Base-by-base conservation (phyloP, 139 green algal genomes). In the Chlorella sp. region DNA sequence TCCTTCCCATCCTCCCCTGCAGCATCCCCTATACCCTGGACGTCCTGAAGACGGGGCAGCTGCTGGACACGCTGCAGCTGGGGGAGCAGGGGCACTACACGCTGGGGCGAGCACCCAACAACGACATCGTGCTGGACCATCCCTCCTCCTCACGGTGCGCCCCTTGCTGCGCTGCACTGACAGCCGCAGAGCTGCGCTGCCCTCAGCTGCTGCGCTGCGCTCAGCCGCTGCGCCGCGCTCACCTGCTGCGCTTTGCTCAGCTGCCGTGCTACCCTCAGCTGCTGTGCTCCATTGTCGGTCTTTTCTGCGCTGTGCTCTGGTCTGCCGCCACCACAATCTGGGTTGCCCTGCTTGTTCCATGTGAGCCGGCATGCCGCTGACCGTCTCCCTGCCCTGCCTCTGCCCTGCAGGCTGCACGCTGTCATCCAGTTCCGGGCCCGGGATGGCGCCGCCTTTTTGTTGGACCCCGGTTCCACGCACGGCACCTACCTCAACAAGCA, bases 401-500 rank as follows among this genome's bases (percentile, higher is more conserved):
- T 13, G 32, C n/a, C n/a, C n/a, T 74, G 23, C 55, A 80, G 88
- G 44, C 74, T 93, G 68, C 91, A 94, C 32, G 91, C 88, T 0
- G 90, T 95, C 74, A 56, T 98, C 63, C 94, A 98, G 88, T 98
- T 94, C 80, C 88, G 88, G 18, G 81, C 72, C 15, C n/a, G 20
- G 26, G 78, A 79, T 69, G 86, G 82, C n/a, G 87, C 90, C 32
- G 92, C 92, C 0, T 98, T 96, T 62, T 34, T 98, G n/a, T 96
- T 90, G 70, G 97, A 99, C 89, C 87, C 89, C 4, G 92, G 92
- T 67, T 95, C 85, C 80, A 97, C 95, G 2, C 97, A 99, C 80
- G 96, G 97, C 75, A 96, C 91, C 17, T 97, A 96, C 82, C 72
- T 99, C 12, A 99, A 99, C 90, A 98, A 98, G 83, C 78, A 90